A percentile compares a stretch with the other conserved stretches of the same genome.
phyloP scores from a whole-genome alignment of 352 stramenopile species.

The Proteromonas lacertae region DNA sequence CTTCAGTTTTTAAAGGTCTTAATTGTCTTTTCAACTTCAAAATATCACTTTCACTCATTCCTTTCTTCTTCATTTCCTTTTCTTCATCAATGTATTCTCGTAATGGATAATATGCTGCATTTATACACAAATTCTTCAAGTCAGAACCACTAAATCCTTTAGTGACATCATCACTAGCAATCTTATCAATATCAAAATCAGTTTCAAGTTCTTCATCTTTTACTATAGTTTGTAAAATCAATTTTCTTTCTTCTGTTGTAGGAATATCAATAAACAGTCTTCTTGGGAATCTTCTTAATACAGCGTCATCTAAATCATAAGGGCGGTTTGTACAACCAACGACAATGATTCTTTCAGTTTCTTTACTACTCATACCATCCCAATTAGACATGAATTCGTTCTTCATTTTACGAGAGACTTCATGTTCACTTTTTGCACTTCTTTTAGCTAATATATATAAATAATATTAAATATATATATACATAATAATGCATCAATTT shows the following conservation, averaged over 20 bases:
- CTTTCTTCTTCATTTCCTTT: no score
- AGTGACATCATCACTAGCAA: conserved; percentile 1
- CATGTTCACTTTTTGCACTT: neutral
- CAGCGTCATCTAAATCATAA: conserved; percentile 49
- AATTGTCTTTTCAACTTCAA: no score
- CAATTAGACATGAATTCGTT: conserved; percentile 18
- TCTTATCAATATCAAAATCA: neutral
- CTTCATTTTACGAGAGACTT: conserved; percentile 24
- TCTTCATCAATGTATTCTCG: no score
- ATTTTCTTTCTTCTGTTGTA: conserved; percentile 24
- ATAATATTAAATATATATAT: neutral
- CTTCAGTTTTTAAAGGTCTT: no score
- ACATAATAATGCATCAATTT: conserved; percentile 9
- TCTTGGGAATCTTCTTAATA: conserved; percentile 38
- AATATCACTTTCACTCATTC: no score
- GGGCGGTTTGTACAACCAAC: conserved; percentile 50
- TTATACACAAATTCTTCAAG: conserved; percentile 20
- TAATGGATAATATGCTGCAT: no score
- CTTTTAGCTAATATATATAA: neutral
- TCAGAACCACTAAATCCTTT: no score
- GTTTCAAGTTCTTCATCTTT: neutral
- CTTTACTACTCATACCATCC: conserved; percentile 2
- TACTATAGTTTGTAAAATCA: conserved; percentile 13
- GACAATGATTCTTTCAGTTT: conserved; percentile 30
- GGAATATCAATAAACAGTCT: conserved; percentile 44